A percentile compares a stretch with the other conserved stretches of the same genome.
These are phyloP conservation scores for Solanum infundibuliforme DNA, from an alignment of 257 asterid species.

Conservation along the genomic window DNA sequence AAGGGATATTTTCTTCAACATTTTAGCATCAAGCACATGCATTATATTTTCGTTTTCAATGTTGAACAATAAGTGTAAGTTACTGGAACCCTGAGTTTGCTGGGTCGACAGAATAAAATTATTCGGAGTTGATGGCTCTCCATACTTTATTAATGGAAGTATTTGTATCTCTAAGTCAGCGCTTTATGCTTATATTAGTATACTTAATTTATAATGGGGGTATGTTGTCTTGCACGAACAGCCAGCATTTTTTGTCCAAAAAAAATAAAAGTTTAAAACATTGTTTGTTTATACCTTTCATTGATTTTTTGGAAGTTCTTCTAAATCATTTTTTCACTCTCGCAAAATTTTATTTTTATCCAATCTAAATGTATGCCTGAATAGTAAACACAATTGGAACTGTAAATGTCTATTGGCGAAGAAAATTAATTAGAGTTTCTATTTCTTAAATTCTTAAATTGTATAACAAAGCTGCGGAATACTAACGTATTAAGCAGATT, in stretches of 20 bases:
- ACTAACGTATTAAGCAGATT: background rate
- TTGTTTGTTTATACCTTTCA: too few relatives aligned
- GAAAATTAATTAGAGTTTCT: background rate
- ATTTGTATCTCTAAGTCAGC: background rate
- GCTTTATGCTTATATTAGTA: background rate
- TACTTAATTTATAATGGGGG: background rate
- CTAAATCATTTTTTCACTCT: too few relatives aligned
- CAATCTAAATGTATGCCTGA: too few relatives aligned
- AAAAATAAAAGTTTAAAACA: too few relatives aligned
- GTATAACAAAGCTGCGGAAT: too few relatives aligned
- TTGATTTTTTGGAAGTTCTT: too few relatives aligned
- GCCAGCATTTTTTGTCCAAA: background rate
- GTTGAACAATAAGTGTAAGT: constrained; percentile 13
- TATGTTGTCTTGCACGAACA: background rate
- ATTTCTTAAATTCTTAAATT: background rate
- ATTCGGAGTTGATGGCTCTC: background rate
- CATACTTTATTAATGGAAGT: background rate
- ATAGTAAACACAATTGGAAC: too few relatives aligned
- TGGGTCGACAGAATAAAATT: constrained; percentile 17
- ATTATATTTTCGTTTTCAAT: background rate
- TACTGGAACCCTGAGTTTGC: constrained; percentile 14
- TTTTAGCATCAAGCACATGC: background rate
- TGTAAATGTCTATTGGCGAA: background rate
- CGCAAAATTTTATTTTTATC: too few relatives aligned
- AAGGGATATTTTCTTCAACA: background rate